Base-by-base conservation (phyloP, 2,329 filamentous ascomycete genomes). In the Penicillium brevicompactum region DNA sequence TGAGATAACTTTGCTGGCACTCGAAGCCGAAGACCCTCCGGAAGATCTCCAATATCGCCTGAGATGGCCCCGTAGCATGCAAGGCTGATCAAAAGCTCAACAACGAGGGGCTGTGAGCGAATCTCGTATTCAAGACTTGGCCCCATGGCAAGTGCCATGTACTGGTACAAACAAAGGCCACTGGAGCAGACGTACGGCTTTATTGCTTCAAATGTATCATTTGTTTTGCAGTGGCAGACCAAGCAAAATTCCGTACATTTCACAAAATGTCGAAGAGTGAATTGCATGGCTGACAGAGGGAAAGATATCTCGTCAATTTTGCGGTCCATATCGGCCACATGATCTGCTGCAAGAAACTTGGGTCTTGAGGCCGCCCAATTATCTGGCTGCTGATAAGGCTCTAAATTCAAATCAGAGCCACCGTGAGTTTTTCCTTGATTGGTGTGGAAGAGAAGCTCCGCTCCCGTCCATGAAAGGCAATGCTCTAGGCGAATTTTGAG, bases 41-140 rank as follows among this genome's bases (percentile, higher is more conserved):
- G 85, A 48, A 86, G 83, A 50, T 84, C 79, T 34, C 74, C 75
- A 24, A 87, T 70, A 13, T 63, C 58, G 11, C 46, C 58, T 9
- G 55, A 54, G 5, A 61, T 63, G 5, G 86, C 78, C 45, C 85
- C 84, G 11, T 76, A 68, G 67, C 92, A 94, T 70, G 91, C 92
- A 68, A 97, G 90, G 71, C 86, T 92, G 45, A 95, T 75, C 0
- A 97, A 81, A 2, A 97, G 79, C 68, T 97, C 92, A 11, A 96
- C 89, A 1, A 96, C 91, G 53, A 87, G 85, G 1, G 91, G 90
- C 67, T 92, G 89, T 11, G 84, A 84, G 24, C 89, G 67, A 21
- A 97, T 89, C 67, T 96, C 91, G 68, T 92, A 86, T 69, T 97
- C 92, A 53, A 96, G 85, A 64, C 86, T 91, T 1, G 90, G 89